These are phyloP conservation scores for Larix sibirica DNA, from an alignment of 83 land plant species.

Conservation along the genomic window DNA sequence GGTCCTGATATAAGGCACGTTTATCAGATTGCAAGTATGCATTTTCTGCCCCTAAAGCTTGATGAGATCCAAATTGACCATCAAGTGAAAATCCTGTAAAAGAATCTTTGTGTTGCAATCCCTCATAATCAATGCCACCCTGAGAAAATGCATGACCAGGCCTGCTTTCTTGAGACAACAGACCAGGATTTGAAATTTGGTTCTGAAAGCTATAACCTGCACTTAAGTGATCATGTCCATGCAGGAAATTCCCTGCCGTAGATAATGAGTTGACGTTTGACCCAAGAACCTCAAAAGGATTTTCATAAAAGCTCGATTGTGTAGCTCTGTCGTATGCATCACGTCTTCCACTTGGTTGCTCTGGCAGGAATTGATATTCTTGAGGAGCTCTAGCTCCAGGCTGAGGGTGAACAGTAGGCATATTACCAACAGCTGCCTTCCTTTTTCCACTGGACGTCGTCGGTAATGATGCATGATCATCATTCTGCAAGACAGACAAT, in stretches of 20 bases:
- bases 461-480: constrained; percentile 22
- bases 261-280: constrained; percentile 21
- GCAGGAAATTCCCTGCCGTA: constrained; percentile 25
- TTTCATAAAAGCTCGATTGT: constrained; percentile 44
- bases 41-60: constrained; percentile 32
- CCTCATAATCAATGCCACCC: constrained; percentile 32
- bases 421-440: constrained; percentile 17
- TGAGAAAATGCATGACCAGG: constrained; percentile 25
- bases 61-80: constrained; percentile 38
- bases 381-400: constrained; percentile 39
- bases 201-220: constrained; percentile 40
- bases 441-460: constrained; percentile 26
- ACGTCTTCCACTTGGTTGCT: constrained; percentile 54
- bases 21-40: constrained; percentile 37
- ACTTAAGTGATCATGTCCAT: constrained; percentile 39
- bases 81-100: constrained; percentile 25
- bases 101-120: constrained; percentile 18
- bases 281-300: constrained; percentile 27
- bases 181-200: constrained; percentile 26
- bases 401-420: constrained; percentile 25
- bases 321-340: constrained; percentile 46
- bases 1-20: constrained; percentile 27
- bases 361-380: constrained; percentile 69
- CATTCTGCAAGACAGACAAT: constrained; percentile 20
- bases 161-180: constrained; percentile 47